Evolutionary conservation across 495 filamentous ascomycete genomes (phyloP), one percentile per base, ranked within the genome.

Genomic region (Achaetomiella virescens): DNA sequence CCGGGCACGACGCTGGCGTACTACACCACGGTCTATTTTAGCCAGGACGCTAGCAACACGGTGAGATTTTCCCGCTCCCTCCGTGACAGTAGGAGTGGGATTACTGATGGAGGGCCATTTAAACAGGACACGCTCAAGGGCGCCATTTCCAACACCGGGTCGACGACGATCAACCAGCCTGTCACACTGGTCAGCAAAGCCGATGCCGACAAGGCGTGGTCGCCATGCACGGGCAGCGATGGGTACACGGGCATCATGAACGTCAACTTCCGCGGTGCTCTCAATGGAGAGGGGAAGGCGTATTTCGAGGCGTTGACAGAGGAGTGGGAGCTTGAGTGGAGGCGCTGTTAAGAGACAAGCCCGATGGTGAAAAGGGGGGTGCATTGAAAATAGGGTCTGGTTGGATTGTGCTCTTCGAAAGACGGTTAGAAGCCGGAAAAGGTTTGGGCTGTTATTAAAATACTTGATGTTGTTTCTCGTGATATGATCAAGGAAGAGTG

Each of bases 181-280:
- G 60, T 74, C 1, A 63, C 61, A 36, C 60, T 71, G 24, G 64
- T 59, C 49, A 60, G 45, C 55, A 64, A 70, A 29, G 58, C 67
- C 40, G 38, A 55, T 12, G 61, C 42, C 37, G 35, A 24, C 29
- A 61, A 65, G 37, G 69, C 67, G 25, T 76, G 69, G 69, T 74
- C 71, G 29, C 62, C 63, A 7, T 76, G 73, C 67, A 66, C 63
- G n/a, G 63, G 61, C 27, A 35, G 48, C 52, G 47, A 54, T 33
- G 71, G 72, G 18, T 62, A 60, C 57, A 63, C 69, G 38, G 73
- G 73, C 15, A 69, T 76, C 53, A 58, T 76, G 40, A 72, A 75
- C 53, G 62, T 76, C 66, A 76, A 76, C 62, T 75, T 74, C 66
- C 69, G 73, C 54, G 69, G 67, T 48, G 70, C 63, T 6, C 67